phyloP scores from a whole-genome alignment of 31 red algal species.

The Bonnemaisonia californica region DNA sequence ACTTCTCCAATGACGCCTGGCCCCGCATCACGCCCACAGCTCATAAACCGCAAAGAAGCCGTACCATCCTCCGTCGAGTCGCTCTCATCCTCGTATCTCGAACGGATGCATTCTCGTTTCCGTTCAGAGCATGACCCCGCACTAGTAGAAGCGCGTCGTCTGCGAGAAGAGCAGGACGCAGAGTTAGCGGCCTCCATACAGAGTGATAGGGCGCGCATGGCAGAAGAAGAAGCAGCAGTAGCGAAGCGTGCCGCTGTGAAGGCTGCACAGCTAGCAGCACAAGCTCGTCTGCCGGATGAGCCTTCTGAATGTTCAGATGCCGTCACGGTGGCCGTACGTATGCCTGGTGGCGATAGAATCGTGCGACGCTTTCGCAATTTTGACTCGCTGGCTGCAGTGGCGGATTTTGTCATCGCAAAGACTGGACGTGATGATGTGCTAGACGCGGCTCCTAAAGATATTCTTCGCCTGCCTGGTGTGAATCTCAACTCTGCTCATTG shows the following conservation, averaged over 20 bases:
- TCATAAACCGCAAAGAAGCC: conserved; percentile 22
- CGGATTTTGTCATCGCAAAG: conserved; percentile 39
- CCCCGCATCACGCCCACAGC: conserved; percentile 8
- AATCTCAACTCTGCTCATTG: background rate
- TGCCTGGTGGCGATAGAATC: conserved; percentile 25
- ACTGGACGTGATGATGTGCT: background rate
- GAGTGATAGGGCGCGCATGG: conserved; percentile 24
- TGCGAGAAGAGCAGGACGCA: conserved; percentile 45
- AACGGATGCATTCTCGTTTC: conserved; percentile 41
- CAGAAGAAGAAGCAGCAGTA: conserved; percentile 16
- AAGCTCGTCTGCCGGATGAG: background rate
- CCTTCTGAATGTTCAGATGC: background rate
- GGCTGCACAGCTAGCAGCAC: background rate
- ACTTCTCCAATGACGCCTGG: background rate
- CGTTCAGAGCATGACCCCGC: conserved; percentile 39
- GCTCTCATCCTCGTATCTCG: conserved; percentile 47
- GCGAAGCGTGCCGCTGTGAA: background rate
- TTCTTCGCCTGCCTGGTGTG: conserved; percentile 10
- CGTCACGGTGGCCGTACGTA: conserved; percentile 29
- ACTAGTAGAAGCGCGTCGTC: conserved; percentile 36
- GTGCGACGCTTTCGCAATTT: conserved; percentile 13
- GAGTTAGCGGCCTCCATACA: conserved; percentile 36
- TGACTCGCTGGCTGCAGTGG: conserved; percentile 28
- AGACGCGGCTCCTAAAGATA: background rate
- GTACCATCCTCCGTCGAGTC: conserved; percentile 36